Conservation (phyloP, 495 filamentous ascomycete species). For the Daldinia concentrica region DNA sequence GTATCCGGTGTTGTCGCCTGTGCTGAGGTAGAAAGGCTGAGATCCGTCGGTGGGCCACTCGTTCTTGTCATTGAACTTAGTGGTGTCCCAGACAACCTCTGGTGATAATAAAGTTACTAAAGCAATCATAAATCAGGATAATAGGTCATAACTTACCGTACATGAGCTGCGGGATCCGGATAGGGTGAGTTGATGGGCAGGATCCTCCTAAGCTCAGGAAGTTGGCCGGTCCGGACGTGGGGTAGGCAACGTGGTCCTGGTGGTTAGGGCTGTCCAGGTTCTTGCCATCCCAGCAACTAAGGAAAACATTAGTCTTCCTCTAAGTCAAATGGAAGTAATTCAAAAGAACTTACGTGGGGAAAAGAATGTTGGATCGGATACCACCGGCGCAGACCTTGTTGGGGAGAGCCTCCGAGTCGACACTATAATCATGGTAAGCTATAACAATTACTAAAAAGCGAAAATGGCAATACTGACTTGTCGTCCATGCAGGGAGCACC, state of each 20-base stretch:
- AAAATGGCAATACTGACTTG: slow-evolving; percentile 27
- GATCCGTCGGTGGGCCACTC: slow-evolving; percentile 58
- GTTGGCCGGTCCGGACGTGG: slow-evolving; percentile 55
- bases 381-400: slow-evolving; percentile 55
- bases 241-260: slow-evolving; percentile 60
- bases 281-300: slow-evolving; percentile 64
- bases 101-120: no score
- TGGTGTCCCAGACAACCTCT: slow-evolving; percentile 61
- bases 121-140: no score
- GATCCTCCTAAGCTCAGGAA: slow-evolving; percentile 55
- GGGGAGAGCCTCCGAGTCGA: slow-evolving; percentile 55
- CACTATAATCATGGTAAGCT: slow-evolving; percentile 37
- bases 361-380: slow-evolving; percentile 63
- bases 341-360: slow-evolving; percentile 54
- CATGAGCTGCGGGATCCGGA: slow-evolving; percentile 61
- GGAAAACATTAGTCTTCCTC: slow-evolving; percentile 11
- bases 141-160: slow-evolving; percentile 37
- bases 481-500: slow-evolving; percentile 55
- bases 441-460: not conserved
- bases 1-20: slow-evolving; percentile 55
- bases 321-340: not conserved
- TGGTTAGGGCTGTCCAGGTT: slow-evolving; percentile 65
- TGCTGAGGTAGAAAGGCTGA: slow-evolving; percentile 60
- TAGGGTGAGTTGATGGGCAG: slow-evolving; percentile 60
- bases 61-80: slow-evolving; percentile 55